Evolutionary conservation across 192 early-diverging fungal genomes (phyloP), one percentile per base, ranked within the genome.

Genomic region (Spinellus fusiger): DNA sequence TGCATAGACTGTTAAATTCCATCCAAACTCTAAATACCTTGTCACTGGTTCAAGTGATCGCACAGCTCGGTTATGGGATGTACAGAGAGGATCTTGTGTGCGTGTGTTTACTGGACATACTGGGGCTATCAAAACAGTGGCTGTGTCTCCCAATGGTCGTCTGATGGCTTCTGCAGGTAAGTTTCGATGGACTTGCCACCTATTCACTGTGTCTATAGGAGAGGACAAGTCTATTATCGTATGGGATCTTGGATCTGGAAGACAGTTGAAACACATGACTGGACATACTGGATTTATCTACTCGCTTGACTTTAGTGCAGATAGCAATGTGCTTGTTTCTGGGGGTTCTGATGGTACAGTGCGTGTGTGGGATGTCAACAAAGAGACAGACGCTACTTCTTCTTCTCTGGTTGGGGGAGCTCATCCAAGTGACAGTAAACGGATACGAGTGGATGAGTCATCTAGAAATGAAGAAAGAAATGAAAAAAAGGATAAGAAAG

Each of bases 21-120:
- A 98, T 64, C 96, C 96, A 15, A 98, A 98, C 70, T 86, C 90
- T 52, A 93, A 92, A 56, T 98, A 98, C 65, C 58, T 98, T 8
- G 82, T 92, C 13, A 97, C 96, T 9, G 96, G 94, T 4, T 95
- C 91, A 1, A 84, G 84, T 64, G 96, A 98, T 74, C 81, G 84
- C 49, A 90, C 93, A 7, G 82, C 84, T 29, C 83, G 96, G 25
- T 71, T 98, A 53, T 98, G 95, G 95, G 92, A 95, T 74, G 79
- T 97, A 51, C 94, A 96, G 73, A 31, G 81, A 54, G 97, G 97
- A 32, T 76, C 77, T 28, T 90, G 89, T 58, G 92, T 97, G 28
- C 86, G 97, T 32, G 81, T 98, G 13, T 90, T 99, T 66, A 87
- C 89, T 0, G 89, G 89, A 4, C 95, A 98, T 70, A 79, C 75